These are phyloP conservation scores for Apophysomyces trapeziformis DNA, from an alignment of 371 early-diverging fungal species.

Conservation along the genomic window DNA sequence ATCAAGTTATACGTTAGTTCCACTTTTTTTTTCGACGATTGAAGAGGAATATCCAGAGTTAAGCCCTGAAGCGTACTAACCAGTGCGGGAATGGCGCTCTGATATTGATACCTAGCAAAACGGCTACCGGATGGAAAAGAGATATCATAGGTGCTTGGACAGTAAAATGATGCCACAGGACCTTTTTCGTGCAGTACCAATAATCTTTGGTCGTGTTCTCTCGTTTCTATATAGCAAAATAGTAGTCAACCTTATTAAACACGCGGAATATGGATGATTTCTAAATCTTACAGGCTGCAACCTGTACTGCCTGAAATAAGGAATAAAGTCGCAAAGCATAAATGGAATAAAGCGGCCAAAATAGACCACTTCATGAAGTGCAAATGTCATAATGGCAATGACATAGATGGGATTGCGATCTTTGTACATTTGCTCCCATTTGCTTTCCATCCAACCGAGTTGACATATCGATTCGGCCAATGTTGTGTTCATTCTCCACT, in stretches of 20 bases:
- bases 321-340: constrained; percentile 53
- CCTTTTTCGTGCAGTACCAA: constrained; percentile 76
- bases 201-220: constrained; percentile 66
- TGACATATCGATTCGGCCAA: constrained; percentile 11
- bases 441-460: constrained; percentile 24
- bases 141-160: constrained; percentile 87
- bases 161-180: constrained; percentile 74
- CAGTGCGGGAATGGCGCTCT: constrained; percentile 82
- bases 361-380: constrained; percentile 82
- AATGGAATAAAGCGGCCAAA: constrained; percentile 82
- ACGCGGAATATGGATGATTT: no score
- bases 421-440: constrained; percentile 67
- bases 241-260: not conserved
- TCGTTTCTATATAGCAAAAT: constrained; percentile 55
- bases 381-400: constrained; percentile 66
- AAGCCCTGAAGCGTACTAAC: constrained; percentile 41
- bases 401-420: constrained; percentile 73
- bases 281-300: constrained; percentile 30
- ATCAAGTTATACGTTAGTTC: not conserved
- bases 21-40: not conserved
- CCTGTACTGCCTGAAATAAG: constrained; percentile 29
- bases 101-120: constrained; percentile 82
- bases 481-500: constrained; percentile 10
- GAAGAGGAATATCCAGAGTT: not conserved
- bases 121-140: constrained; percentile 85